Evolutionary conservation across 495 filamentous ascomycete genomes (phyloP), one percentile per base, ranked within the genome.

Genomic region (Hypomontagnella submonticulosa): DNA sequence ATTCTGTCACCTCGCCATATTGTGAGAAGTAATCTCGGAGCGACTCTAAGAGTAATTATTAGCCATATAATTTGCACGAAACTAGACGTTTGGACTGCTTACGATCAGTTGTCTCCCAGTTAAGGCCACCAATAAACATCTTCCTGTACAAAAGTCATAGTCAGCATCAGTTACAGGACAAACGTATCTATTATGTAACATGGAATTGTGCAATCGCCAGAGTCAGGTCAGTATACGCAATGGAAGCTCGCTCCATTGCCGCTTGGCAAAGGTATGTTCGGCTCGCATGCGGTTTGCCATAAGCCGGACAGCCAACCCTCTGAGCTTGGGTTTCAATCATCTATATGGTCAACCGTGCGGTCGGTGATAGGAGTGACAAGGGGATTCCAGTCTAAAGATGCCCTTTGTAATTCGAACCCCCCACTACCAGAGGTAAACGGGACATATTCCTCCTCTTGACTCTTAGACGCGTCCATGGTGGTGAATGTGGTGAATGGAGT

Each of bases 91-190:
- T 38, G 43, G 46, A 11, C 38, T 54, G 73, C 91, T 83, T 90
- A 99, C 95, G 90, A 79, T 99, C 95, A 47, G 95, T 97, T 23
- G 95, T 99, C 77, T 99, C 95, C 95, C 95, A 99, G 75, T 99
- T 99, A 66, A 99, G 81, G 13, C 95, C 95, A 69, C 95, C 95
- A 80, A 99, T 99, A 70, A 99, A 99, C 95, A 99, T 99, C 80
- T 99, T 99, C 69, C 95, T 99, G 55, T 51, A 70, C 38, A 42
- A 43, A 55, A 46, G 50, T 9, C 10, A 34, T 20, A 23, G 72
- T 83, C 70, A 83, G 81, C 63, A 40, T 57, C 11, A 23, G 52
- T 32, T 49, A 37, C 37, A 62, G 18, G 30, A 61, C 15, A 50
- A 61, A 69, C 37, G 67, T 52, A 44, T 53, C 44, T n/a, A 54